These are phyloP conservation scores for Scleromitrula shiraiana DNA, from an alignment of 2,329 filamentous ascomycete species.

Conservation along the genomic window DNA sequence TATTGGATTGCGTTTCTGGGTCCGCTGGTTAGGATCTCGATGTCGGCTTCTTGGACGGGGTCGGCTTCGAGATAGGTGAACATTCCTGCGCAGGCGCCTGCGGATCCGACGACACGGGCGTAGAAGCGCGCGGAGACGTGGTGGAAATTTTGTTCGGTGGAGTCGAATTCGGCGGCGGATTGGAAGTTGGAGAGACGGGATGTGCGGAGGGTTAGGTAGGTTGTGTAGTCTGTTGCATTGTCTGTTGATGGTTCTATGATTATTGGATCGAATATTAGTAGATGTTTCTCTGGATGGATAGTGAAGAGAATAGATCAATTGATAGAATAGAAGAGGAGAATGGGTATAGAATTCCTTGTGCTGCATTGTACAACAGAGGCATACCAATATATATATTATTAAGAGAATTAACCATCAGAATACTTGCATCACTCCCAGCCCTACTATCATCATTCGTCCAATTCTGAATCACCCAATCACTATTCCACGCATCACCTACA, in stretches of 20 bases:
- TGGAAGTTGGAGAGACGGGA: conserved; percentile 23
- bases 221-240: conserved; percentile 15
- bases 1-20: conserved; percentile 24
- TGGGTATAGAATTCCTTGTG: background rate
- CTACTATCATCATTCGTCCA: conserved; percentile 25
- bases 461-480: conserved; percentile 24
- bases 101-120: conserved; percentile 24
- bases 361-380: too few species aligned
- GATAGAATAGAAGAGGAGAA: background rate
- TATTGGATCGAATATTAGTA: too few species aligned
- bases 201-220: conserved; percentile 28
- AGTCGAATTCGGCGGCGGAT: conserved; percentile 26
- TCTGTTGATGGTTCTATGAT: conserved; percentile 18
- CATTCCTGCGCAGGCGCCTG: conserved; percentile 27
- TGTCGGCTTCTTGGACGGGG: conserved; percentile 27
- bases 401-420: conserved; percentile 24
- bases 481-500: conserved; percentile 16
- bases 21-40: conserved; percentile 27
- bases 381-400: conserved; percentile 29
- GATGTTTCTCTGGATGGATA: background rate
- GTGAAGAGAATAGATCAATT: background rate
- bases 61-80: conserved; percentile 25
- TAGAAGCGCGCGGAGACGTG: conserved; percentile 25
- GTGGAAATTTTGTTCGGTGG: conserved; percentile 21
- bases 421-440: conserved; percentile 13